Evolutionary conservation across 2,329 filamentous ascomycete genomes (phyloP).

Genomic region (Sporothrix curviconia): DNA sequence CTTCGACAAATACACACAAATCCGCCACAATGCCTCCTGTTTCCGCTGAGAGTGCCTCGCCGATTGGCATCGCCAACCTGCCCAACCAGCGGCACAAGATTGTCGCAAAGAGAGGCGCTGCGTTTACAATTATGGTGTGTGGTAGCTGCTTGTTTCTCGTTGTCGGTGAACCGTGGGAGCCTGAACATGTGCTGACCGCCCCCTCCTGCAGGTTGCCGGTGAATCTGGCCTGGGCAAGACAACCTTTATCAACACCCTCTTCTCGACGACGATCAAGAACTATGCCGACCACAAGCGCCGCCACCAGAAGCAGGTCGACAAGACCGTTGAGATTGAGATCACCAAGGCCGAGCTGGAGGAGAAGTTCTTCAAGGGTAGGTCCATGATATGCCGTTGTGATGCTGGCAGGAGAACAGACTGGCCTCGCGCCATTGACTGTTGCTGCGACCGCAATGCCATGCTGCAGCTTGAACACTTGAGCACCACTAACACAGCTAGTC

Average conservation of each 20-base stretch:
- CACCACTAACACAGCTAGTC: constrained; percentile 48
- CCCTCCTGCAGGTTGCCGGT: constrained; percentile 69
- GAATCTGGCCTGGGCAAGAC: constrained; percentile 99
- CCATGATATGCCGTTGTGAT: too few relatives aligned
- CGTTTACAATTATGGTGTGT: constrained; percentile 97
- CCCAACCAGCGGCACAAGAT: constrained; percentile 72
- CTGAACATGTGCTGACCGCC: constrained; percentile 3
- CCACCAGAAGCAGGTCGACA: constrained; percentile 98
- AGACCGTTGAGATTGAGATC: constrained; percentile 99
- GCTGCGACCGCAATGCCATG: background rate
- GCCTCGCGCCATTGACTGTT: too few relatives aligned
- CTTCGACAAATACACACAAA: constrained; percentile 12
- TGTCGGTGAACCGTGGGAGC: background rate
- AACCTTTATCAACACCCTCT: constrained; percentile 99
- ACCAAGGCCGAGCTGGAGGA: constrained; percentile 99
- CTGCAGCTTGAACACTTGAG: background rate
- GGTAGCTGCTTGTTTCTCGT: background rate
- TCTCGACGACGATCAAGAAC: constrained; percentile 99
- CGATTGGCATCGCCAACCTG: constrained; percentile 68
- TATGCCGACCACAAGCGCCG: constrained; percentile 99
- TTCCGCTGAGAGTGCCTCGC: constrained; percentile 55
- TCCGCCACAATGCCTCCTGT: constrained; percentile 47
- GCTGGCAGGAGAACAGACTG: too few relatives aligned
- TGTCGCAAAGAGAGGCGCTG: constrained; percentile 78
- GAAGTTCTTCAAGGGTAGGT: constrained; percentile 99